Base-by-base conservation (phyloP, 2,329 filamentous ascomycete genomes). In the Sarocladium oryzae region DNA sequence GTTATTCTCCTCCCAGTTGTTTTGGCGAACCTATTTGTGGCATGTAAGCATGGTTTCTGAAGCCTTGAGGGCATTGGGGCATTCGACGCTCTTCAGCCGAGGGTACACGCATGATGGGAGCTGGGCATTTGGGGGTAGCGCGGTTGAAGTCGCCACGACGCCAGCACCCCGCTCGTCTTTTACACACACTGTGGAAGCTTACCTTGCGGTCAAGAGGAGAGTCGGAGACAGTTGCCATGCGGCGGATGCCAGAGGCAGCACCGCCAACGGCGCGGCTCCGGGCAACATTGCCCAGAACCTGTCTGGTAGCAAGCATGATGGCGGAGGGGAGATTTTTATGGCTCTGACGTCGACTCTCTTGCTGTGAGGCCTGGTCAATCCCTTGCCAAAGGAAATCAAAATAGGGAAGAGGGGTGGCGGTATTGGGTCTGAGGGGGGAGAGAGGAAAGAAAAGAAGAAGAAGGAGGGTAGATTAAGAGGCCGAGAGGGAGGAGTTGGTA, bases 1-100 rank as follows among this genome's bases (percentile, higher is more conserved):
- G 81, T 95, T 93, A 72, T 81, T 83, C 72, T 90, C 87, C 76
- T 99, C 93, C 80, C 85, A 89, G 76, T 89, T 96, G 80, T 92
- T 95, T 82, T 97, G 96, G 73, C 86, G 87, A 71, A 99, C 79
- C 79, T 82, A 33, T 43, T 43, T 43, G 16, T 15, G 11, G 23
- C 8, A 40, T 9, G n/a, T n/a, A n/a, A n/a, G n/a, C n/a, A n/a
- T n/a, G n/a, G n/a, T n/a, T n/a, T n/a, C n/a, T n/a, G 10, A 30
- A 54, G 54, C 32, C 16, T 9, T 23, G 18, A 28, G n/a, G n/a
- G 35, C 21, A 11, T 30, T 20, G 15, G 33, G 20, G 4, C 15
- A 5, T 15, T 38, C 21, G 23, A 18, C 18, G 37, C 37, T 10
- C 37, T 30, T 7, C 10, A 41, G 15, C 37, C 37, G 37, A 41